phyloP scores from a whole-genome alignment of 176 grass and related monocot species.

The Hsuehochloa calcarea region DNA sequence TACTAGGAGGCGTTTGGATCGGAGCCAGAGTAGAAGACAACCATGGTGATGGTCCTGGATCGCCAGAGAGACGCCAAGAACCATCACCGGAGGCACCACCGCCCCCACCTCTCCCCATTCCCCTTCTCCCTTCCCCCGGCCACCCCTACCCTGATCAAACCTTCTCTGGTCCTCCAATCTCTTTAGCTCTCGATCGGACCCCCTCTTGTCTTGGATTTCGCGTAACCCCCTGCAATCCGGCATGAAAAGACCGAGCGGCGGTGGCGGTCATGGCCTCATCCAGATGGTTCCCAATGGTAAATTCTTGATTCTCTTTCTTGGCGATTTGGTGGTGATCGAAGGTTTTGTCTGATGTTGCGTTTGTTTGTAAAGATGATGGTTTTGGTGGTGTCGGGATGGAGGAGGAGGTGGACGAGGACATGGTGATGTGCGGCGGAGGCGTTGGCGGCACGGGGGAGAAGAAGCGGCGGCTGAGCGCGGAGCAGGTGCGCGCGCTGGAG shows the following conservation, averaged over 20 bases:
- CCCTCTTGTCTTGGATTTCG: constrained; percentile 20
- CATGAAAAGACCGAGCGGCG: constrained; percentile 26
- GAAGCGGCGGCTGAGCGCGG: constrained; percentile 66
- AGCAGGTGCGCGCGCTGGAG: constrained; percentile 71
- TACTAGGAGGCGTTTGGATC: constrained; percentile 44
- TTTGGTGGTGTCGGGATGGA: constrained; percentile 4
- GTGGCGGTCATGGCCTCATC: neutral
- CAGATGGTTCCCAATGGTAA: neutral
- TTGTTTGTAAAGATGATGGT: constrained; percentile 20
- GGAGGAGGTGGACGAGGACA: constrained; percentile 24
- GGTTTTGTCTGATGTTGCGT: neutral
- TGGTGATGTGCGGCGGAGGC: neutral
- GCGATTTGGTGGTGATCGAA: neutral
- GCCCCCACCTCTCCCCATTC: constrained; percentile 11
- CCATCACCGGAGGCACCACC: constrained; percentile 16
- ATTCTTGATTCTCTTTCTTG: neutral
- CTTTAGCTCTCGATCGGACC: neutral
- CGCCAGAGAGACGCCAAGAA: constrained; percentile 12
- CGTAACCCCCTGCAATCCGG: no score
- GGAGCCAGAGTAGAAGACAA: constrained; percentile 38
- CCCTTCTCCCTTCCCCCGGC: constrained; percentile 16
- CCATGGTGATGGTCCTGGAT: constrained; percentile 35
- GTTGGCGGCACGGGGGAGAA: constrained; percentile 45
- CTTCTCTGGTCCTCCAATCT: neutral
- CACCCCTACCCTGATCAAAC: constrained; percentile 11